These are phyloP conservation scores for Tricladium varicosporioides DNA, from an alignment of 2,329 filamentous ascomycete species.

Conservation along the genomic window DNA sequence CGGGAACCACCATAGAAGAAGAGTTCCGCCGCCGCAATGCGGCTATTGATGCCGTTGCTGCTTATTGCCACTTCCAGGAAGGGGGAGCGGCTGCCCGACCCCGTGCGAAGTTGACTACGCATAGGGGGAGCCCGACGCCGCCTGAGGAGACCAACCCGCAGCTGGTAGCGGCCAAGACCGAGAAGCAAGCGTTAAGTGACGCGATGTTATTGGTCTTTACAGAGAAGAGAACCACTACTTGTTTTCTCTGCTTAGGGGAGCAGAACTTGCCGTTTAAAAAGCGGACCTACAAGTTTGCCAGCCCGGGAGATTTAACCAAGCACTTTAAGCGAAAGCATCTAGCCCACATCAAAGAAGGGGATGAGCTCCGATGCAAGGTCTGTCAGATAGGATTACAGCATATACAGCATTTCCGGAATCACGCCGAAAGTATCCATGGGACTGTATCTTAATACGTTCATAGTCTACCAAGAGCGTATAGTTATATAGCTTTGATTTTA, in stretches of 20 bases:
- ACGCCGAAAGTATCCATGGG: constrained; percentile 18
- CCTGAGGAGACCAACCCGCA: constrained; percentile 18
- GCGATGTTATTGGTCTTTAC: constrained; percentile 24
- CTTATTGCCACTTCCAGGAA: constrained; percentile 24
- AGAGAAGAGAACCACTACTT: constrained; percentile 21
- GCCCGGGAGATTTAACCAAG: constrained; percentile 21
- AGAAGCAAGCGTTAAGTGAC: constrained; percentile 23
- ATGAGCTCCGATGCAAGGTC: constrained; percentile 19
- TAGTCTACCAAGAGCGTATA: constrained; percentile 4
- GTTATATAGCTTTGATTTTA: background rate
- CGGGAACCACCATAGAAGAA: constrained; percentile 19
- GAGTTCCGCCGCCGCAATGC: constrained; percentile 23
- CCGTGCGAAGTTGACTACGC: constrained; percentile 15
- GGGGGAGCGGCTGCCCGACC: constrained; percentile 13
- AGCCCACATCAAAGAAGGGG: constrained; percentile 20
- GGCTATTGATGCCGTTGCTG: constrained; percentile 30
- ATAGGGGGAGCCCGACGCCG: constrained; percentile 11
- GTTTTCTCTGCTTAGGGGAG: constrained; percentile 22
- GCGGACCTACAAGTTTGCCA: constrained; percentile 19
- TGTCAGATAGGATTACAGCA: constrained; percentile 21
- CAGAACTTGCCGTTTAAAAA: constrained; percentile 19
- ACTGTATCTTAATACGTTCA: constrained; percentile 17
- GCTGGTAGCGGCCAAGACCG: constrained; percentile 16
- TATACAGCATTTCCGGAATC: constrained; percentile 20
- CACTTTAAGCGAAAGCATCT: constrained; percentile 25